Evolutionary conservation across 805 yeast species (phyloP).

Genomic region (Wickerhamiella sergipiensis): DNA sequence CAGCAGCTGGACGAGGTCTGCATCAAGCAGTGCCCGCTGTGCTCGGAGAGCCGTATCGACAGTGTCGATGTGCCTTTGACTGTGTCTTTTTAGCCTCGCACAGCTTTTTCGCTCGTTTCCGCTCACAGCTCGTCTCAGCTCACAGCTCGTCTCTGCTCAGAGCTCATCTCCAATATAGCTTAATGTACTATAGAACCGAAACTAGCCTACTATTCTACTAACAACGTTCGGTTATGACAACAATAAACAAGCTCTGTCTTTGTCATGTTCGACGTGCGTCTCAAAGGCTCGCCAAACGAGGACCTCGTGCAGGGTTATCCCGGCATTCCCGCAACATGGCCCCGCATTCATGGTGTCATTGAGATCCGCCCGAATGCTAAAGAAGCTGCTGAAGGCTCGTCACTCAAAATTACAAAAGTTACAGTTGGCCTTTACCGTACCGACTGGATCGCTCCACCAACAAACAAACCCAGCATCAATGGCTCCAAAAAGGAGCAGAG

Average conservation of each 20-base stretch:
- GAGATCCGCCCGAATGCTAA: constrained; percentile 20
- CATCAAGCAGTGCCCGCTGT: constrained; percentile 54
- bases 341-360: constrained; percentile 28
- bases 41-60: constrained; percentile 61
- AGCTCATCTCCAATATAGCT: no score
- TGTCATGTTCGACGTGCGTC: constrained; percentile 14
- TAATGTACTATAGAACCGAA: no score
- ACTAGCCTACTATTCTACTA: no score
- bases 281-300: constrained; percentile 27
- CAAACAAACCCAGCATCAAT: constrained; percentile 21
- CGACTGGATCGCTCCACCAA: constrained; percentile 25
- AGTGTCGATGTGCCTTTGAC: constrained; percentile 49
- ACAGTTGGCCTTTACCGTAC: constrained; percentile 27
- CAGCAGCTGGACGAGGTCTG: constrained; percentile 40
- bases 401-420: constrained; percentile 20
- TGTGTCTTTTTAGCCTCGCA: constrained; percentile 8
- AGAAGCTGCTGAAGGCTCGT: constrained; percentile 3
- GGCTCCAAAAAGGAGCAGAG: constrained; percentile 25
- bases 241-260: no score
- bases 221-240: no score
- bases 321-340: constrained; percentile 31
- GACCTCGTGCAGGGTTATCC: constrained; percentile 31
- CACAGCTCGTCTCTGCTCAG: no score
- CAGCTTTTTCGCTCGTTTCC: no score
- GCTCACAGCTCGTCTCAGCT: no score